Evolutionary conservation across 768 basidiomycete species (phyloP), one percentile per base, ranked within the genome.

Genomic region (Leccinum subtestaceum): DNA sequence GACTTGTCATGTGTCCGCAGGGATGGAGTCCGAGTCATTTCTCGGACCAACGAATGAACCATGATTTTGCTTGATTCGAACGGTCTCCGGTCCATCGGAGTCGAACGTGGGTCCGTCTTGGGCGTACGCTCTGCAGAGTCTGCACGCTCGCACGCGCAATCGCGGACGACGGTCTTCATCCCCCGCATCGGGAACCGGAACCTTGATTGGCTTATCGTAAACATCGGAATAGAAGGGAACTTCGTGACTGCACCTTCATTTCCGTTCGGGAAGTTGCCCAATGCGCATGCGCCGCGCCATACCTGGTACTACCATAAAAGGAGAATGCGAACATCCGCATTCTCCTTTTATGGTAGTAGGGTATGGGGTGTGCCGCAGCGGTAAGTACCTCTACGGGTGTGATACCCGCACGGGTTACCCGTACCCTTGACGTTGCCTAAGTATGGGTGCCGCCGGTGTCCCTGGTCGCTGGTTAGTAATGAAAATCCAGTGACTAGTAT

Each of bases 401-500:
- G 25, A 25, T 25, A 25, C 25, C 25, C 25, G 25, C 25, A 25
- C 25, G 25, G 25, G 25, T 25, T 25, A 25, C 25, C 25, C 25
- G 4, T 25, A 25, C 25, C 25, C 25, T 25, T 25, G 4, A 4
- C 25, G 25, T 25, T 25, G 25, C 25, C 25, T 25, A 25, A 31
- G 31, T 10, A 43, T 43, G 17, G 38, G 17, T 40, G 25, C 25
- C 25, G 17, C 38, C 36, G 6, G 15, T 38, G 15, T 11, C 36
- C 17, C 17, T 17, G 3, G 38, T 40, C 17, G 9, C 17, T 10
- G n/a, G 40, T n/a, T 43, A 5, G 40, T n/a, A n/a, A 43, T 43
- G 57, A 65, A 60, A 57, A 53, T 56, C 49, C 15, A 23, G 34
- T 48, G 40, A 5, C 17, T 43, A 43, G 40, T n/a, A n/a, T 43